Evolutionary conservation across 441 rosid species (phyloP), one percentile per base, ranked within the genome.

Genomic region (Croton laevigatus): DNA sequence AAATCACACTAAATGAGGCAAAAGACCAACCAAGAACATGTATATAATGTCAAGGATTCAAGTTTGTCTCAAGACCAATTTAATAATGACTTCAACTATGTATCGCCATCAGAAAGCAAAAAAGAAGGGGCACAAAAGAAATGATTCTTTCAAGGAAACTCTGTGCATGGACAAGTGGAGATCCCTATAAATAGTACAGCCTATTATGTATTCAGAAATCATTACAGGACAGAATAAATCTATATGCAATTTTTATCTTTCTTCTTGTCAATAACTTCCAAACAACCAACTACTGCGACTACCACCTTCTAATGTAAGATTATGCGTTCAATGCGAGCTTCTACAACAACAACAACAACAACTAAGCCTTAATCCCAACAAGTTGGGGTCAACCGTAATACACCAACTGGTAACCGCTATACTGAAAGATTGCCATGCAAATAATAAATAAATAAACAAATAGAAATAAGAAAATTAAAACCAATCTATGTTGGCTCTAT

Each of bases 271-370:
- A 23, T 53, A 52, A 49, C 40, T 8, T 53, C 37, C 51, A 38
- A 38, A 54, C 42, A 38, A 38, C 48, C 60, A 52, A 62, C 61
- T 42, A 53, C 8, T 51, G 53, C 61, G 52, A 38, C 53, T 4
- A 23, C 23, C 37, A 51, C 22, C 59, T 0, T 70, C 49, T 3
- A 48, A 38, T 4, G 16, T 37, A 23, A 23, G 60, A 22, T 66
- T 17, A 14, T 36, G 40, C 3, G 49, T 62, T 54, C 66, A 71
- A 53, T 17, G 23, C 14, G 61, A 66, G 27, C 70, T 67, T 54
- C 32, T 27, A 27, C 32, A 27, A 27, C 32, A 27, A 27, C 32
- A 27, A 27, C 32, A 27, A 27, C 32, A 27, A 27, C 32, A 27
- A 27, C 32, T 27, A 27, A 27, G 32, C 32, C 32, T 27, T 27